Evolutionary conservation across 169 alveolate species (phyloP), one percentile per base, ranked within the genome.

Genomic region (Babesia ovata): DNA sequence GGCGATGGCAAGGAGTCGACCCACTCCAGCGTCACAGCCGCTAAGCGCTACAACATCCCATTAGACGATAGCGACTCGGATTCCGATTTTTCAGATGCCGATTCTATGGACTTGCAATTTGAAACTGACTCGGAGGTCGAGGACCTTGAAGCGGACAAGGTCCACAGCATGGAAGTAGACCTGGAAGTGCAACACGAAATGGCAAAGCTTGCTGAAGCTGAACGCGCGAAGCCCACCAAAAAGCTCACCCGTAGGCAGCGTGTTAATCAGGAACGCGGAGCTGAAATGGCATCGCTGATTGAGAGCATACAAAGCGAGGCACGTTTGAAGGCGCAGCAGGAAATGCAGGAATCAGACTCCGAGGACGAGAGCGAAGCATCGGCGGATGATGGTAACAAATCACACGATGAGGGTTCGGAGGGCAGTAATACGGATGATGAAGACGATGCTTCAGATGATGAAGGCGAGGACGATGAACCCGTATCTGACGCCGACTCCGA

Each of bases 101-200:
- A 84, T 42, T 75, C 65, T 12, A 49, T 45, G 70, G 61, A 73
- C 54, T 71, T 57, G 28, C 63, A 52, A 21, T 59, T 62, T 49
- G 79, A 79, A 14, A 71, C 72, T 33, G 81, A 71, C 67, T 29
- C 54, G 24, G 73, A 71, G 63, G 79, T 54, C 26, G 72, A 70
- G 13, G 87, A 70, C 50, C 71, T 53, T 9, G 91, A 81, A 12
- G 58, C 50, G 22, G 86, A 85, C 53, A 63, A 67, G 49, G 59
- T 60, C 21, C 61, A 61, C 42, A 52, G 61, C 8, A 56, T 87
- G 63, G 93, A 72, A 7, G 72, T 87, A 22, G 93, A 87, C 65
- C 78, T 87, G 53, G 92, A 86, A 56, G 65, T 87, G 10, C 79
- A 78, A 39, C 90, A 87, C 60, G 67, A 81, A 29, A 62, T 87